Evolutionary conservation across 345 rosid species (phyloP), one percentile per base, ranked within the genome.

Genomic region (Brassica juncea): DNA sequence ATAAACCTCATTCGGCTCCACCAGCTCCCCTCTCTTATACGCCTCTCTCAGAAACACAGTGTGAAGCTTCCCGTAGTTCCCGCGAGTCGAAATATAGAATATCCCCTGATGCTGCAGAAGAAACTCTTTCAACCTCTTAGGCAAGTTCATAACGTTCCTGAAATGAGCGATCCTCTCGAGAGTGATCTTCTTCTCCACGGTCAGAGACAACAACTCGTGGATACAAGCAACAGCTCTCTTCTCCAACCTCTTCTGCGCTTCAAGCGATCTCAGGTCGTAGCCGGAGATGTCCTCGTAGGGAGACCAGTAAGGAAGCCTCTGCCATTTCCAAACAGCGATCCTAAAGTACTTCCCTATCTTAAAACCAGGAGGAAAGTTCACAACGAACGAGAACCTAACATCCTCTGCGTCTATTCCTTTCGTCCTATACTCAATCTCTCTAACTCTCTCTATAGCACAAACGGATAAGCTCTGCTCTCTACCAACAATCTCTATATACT

Each of bases 291-390:
- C 94, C 85, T 95, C 98, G 57, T 93, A 93, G 0, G 99, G 98
- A 0, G 97, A 95, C 98, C 98, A 93, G 76, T 93, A 95, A 60
- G 99, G 98, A 63, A 86, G 64, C 66, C 99, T 82, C 75, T 91
- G 99, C 99, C 98, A 93, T 82, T 93, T 93, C 98, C 99, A 95
- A 23, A 95, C 90, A 0, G 98, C 99, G 55, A 93, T 90, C 62
- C 91, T 80, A 57, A 88, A 95, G 71, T 91, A 93, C 86, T 95
- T 95, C 0, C 97, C 88, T 4, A 93, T 88, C 90, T 93, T 93
- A 86, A 95, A 95, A 4, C 98, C 97, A 0, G 99, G 97, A 1
- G 98, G 97, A 60, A 91, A 93, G 70, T 93, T 89, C 76, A 95
- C 86, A 1, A 91, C 16, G 80, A 95, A 95, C 0, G 96, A 88